Evolutionary conservation across 2,329 filamentous ascomycete genomes (phyloP), one percentile per base, ranked within the genome.

Genomic region (Dryadomyces sulphureus): DNA sequence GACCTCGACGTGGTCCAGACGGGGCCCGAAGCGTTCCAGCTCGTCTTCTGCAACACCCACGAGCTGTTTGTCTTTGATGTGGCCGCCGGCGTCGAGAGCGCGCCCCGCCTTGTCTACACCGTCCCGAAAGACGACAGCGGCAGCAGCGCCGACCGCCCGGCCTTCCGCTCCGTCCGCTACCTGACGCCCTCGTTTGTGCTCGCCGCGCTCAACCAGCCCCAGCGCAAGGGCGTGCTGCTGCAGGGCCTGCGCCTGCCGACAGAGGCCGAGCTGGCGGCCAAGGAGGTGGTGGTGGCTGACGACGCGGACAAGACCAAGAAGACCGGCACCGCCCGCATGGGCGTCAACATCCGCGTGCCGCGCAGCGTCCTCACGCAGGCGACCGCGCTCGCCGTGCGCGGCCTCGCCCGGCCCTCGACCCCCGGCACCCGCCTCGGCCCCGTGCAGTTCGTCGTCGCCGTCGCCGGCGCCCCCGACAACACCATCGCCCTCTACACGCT

Each of bases 401-500:
- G 81, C 48, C 70, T 95, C 9, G 71, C 74, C 9, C 71, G 68
- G 5, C 65, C 74, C 7, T 62, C 71, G 0, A 66, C 72, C 17
- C 63, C 72, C 4, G 51, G 45, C 20, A 40, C 27, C 9, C 49
- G 34, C 1, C 46, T 50, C 44, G 75, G 74, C 45, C 78, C 83
- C 49, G 75, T 80, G 41, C 87, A 95, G 62, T 83, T 87, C 52
- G 75, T 83, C 41, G 72, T 94, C 53, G 89, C 88, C 7, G 77
- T 93, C 14, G 82, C 81, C 9, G 39, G 38, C 27, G 32, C 47
- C 7, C 82, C 84, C 54, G 84, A 93, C 60, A 78, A 79, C 49
- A 87, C 85, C 11, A 80, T 94, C 52, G 77, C 76, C 5, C 65
- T 94, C 24, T 83, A 81, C 61, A 89, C 85, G 0, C 65, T 94